Percentiles rank a stretch among this genome's conserved stretches.
phyloP scores from a whole-genome alignment of 495 filamentous ascomycete species.

The Podospora comata region DNA sequence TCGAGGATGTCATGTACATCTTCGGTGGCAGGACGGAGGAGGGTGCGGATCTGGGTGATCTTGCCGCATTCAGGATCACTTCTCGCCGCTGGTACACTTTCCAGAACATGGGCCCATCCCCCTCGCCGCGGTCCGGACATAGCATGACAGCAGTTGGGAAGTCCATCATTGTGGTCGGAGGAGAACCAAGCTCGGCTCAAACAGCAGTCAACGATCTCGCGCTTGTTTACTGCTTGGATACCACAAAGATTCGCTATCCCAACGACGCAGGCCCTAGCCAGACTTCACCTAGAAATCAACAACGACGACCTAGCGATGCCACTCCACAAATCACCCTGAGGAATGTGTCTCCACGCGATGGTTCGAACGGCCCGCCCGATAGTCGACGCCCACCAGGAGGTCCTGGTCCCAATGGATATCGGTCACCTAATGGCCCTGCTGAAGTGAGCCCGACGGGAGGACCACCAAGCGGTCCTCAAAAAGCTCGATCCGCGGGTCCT shows the following conservation, averaged over 20 bases:
- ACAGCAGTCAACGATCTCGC: conserved; percentile 78
- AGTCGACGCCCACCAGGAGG: conserved; percentile 50
- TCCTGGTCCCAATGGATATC: conserved; percentile 38
- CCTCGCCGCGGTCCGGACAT: conserved; percentile 89
- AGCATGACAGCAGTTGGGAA: conserved; percentile 95
- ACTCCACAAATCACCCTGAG: conserved; percentile 34
- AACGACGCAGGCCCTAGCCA: conserved; percentile 63
- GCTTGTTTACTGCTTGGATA: conserved; percentile 89
- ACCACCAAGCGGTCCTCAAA: conserved; percentile 39
- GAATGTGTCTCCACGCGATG: conserved; percentile 57
- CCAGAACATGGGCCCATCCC: conserved; percentile 98
- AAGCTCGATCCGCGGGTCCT: conserved; percentile 64
- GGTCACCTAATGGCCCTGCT: conserved; percentile 31
- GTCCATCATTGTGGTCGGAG: conserved; percentile 85
- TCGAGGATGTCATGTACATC: conserved; percentile 98
- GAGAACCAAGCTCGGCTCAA: conserved; percentile 86
- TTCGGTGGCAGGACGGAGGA: conserved; percentile 97
- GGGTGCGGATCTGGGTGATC: conserved; percentile 84
- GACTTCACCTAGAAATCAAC: conserved; percentile 31
- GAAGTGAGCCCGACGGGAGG: conserved; percentile 35
- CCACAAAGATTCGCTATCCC: conserved; percentile 91
- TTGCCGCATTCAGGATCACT: conserved; percentile 91
- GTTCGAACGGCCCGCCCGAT: conserved; percentile 57
- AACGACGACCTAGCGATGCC: conserved; percentile 42
- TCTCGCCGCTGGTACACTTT: conserved; percentile 97